A percentile compares a stretch with the other conserved stretches of the same genome.
Conservation (phyloP, 345 rosid species). For the Acer campestre region DNA sequence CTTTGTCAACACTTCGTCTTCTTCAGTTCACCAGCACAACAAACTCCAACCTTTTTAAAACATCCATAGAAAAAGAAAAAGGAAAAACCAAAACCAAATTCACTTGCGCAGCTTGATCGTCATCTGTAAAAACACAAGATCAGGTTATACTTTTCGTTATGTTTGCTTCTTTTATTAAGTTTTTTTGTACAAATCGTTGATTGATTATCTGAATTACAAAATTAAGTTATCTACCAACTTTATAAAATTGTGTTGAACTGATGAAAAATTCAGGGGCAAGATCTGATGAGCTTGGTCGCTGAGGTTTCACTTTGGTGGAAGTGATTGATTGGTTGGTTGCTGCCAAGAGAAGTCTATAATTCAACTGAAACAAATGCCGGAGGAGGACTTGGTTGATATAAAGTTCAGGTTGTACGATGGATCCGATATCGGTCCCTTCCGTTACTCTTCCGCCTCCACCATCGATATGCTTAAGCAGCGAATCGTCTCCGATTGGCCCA, state of each 20-base stretch:
- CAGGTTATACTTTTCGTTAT: background rate
- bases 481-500: conserved; percentile 93
- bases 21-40: conserved; percentile 40
- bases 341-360: conserved; percentile 24
- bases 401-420: conserved; percentile 92
- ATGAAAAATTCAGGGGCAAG: conserved; percentile 26
- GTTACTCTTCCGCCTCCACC: conserved; percentile 78
- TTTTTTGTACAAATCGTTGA: background rate
- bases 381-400: conserved; percentile 79
- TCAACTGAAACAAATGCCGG: conserved; percentile 60
- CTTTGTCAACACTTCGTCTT: conserved; percentile 27
- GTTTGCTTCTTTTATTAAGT: background rate
- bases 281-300: conserved; percentile 20
- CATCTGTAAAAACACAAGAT: conserved; percentile 9
- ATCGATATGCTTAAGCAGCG: conserved; percentile 89
- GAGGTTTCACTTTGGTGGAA: conserved; percentile 19
- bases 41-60: conserved; percentile 31
- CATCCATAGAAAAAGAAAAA: conserved; percentile 12
- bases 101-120: conserved; percentile 5
- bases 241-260: conserved; percentile 4
- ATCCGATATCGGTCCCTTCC: conserved; percentile 90
- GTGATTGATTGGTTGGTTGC: conserved; percentile 23
- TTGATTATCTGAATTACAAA: conserved; percentile 13
- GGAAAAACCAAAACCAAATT: background rate
- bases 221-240: conserved; percentile 10